These are phyloP conservation scores for Neonothopanus nambi DNA, from an alignment of 1,284 basidiomycete species.

Conservation along the genomic window DNA sequence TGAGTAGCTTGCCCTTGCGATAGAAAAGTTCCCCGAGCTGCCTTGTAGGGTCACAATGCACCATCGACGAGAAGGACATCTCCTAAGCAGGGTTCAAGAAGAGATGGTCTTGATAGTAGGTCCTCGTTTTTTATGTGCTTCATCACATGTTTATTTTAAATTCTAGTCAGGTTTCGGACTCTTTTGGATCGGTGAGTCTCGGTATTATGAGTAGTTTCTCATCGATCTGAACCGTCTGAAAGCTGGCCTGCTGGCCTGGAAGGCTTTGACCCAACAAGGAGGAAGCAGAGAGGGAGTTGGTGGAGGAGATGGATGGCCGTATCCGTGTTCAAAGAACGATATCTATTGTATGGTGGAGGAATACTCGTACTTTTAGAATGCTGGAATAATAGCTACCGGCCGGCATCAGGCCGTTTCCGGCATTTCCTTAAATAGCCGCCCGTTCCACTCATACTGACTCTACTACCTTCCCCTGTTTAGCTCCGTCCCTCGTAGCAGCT, in stretches of 20 bases:
- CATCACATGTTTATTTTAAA: too few relatives aligned
- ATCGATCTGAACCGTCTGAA: slow-evolving; percentile 3
- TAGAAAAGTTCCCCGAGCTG: background rate
- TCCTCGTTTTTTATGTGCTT: too few relatives aligned
- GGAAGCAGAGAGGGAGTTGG: slow-evolving; percentile 14
- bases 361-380: slow-evolving; percentile 57
- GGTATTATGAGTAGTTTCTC: background rate
- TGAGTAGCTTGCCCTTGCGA: slow-evolving; percentile 36
- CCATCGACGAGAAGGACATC: slow-evolving; percentile 53
- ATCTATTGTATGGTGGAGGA: slow-evolving; percentile 73
- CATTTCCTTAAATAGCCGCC: slow-evolving; percentile 8
- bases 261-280: slow-evolving; percentile 29
- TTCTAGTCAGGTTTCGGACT: slow-evolving; percentile 51
- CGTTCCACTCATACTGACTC: background rate
- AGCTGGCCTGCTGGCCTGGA: slow-evolving; percentile 52
- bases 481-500: background rate
- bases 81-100: slow-evolving; percentile 68
- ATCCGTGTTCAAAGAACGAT: slow-evolving; percentile 59
- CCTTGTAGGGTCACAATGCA: slow-evolving; percentile 59
- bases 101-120: slow-evolving; percentile 63
- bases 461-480: background rate
- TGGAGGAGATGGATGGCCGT: slow-evolving; percentile 31
- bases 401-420: too few relatives aligned
- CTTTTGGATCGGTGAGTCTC: slow-evolving; percentile 59
- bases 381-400: background rate